phyloP scores from a whole-genome alignment of 192 early-diverging fungal genomes.

The Coemansia aciculifera region DNA sequence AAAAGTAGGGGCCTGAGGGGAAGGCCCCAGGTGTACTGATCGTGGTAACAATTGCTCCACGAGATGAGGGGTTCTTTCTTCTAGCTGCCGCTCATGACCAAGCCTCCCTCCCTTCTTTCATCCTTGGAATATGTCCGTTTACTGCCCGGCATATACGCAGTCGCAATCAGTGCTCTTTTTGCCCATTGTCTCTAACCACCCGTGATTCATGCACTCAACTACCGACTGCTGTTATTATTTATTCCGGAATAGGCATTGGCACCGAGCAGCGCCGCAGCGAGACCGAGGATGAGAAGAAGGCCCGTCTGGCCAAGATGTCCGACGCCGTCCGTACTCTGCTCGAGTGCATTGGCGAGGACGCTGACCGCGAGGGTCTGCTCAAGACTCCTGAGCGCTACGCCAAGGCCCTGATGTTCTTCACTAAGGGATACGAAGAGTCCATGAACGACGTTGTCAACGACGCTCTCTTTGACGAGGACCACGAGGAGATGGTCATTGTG shows the following conservation, averaged over 20 bases:
- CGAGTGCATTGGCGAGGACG: constrained; percentile 93
- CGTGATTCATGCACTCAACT: constrained; percentile 1
- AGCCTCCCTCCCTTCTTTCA: not conserved
- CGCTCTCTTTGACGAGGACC: constrained; percentile 97
- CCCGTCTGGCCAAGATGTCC: constrained; percentile 75
- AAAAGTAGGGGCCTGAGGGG: not conserved
- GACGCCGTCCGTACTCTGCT: constrained; percentile 85
- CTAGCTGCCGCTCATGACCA: not conserved
- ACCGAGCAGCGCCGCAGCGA: constrained; percentile 79
- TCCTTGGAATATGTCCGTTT: constrained; percentile 1
- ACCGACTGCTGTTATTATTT: not conserved
- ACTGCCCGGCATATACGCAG: not conserved
- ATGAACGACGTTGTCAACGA: constrained; percentile 89
- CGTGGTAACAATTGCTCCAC: not conserved
- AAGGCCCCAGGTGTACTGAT: not conserved
- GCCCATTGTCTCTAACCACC: not conserved
- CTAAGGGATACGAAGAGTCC: constrained; percentile 96
- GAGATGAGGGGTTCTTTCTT: not conserved
- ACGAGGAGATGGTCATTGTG: constrained; percentile 99
- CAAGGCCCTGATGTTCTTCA: constrained; percentile 96
- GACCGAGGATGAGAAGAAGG: constrained; percentile 67
- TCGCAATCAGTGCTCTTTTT: not conserved
- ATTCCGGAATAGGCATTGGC: constrained; percentile 64
- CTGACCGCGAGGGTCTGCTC: constrained; percentile 86
- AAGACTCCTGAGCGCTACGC: constrained; percentile 97